Base-by-base conservation (phyloP, 331 rosid genomes). In the Saraca asoca region DNA sequence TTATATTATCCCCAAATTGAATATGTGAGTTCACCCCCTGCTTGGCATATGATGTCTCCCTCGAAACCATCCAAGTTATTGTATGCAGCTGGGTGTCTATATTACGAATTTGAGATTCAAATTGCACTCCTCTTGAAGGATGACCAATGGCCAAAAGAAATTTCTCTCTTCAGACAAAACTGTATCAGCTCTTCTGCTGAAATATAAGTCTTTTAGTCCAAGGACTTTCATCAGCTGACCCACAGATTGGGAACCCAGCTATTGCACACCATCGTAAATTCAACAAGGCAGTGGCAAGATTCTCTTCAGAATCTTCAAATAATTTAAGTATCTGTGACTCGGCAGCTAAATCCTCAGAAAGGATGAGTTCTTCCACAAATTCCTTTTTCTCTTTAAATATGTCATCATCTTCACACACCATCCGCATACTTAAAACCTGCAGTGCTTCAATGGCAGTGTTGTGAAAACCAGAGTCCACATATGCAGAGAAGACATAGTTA, bases 381-480 rank as follows among this genome's bases (percentile, higher is more conserved):
- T 45, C 33, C 54, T 50, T 73, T 38, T 75, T 72, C 56, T 78
- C 72, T 52, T 53, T 49, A 71, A 64, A 58, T 18, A 70, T 33
- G 60, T 74, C 75, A 7, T 68, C 82, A 58, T 85, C 78, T 15
- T 62, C 44, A 55, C 78, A 62, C 56, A 88, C 43, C 95, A 89
- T 83, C 3, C 87, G 91, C 82, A 85, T 62, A 42, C 88, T 85
- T 81, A 89, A 80, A 73, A 91, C 91, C 73, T 83, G 97, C 81
- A 91, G 76, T 68, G 96, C 97, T 83, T 91, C 95, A 52, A 88
- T 60, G 34, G 96, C 96, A 44, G 95, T 88, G 80, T 59, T 81
- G 83, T 83, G 78, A 80, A 86, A 87, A 60, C 91, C 89, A 19
- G 73, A 42, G n/a, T 70, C 24, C 2, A 80, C 88, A 73, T 91